Evolutionary conservation across 495 filamentous ascomycete genomes (phyloP), one percentile per base, ranked within the genome.

Genomic region (Trichoderma virens): DNA sequence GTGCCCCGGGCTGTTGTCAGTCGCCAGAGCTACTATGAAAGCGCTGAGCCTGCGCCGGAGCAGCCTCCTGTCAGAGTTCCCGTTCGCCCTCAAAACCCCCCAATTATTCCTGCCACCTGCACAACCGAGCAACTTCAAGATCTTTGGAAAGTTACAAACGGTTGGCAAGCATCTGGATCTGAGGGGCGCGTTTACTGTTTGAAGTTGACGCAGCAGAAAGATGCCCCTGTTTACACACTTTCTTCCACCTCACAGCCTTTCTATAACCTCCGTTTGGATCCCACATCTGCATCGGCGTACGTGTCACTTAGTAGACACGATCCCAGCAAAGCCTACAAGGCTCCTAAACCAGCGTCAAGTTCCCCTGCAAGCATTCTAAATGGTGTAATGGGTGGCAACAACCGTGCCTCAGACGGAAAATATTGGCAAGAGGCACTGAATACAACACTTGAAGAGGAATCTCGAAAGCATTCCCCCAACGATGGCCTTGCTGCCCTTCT

Each of bases 401-500:
- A 54, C 25, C 67, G 63, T 14, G 65, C 64, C 5, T 66, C 64
- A 32, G 74, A 76, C 60, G 66, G 67, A 35, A 79, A 78, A 67
- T 62, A 78, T 65, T 82, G 80, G 73, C 76, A 78, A 31, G 79
- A 82, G 62, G 84, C 88, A 2, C 79, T 90, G 66, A 76, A 71
- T 63, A 82, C 89, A 5, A 82, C 78, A 0, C 76, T 91, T 11
- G 86, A 88, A 68, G 82, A 83, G 35, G 77, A 78, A 2, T 71
- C 72, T 14, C 82, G 85, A 5, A 81, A 82, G 4, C 77, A 86
- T 8, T 82, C 80, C 14, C 86, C 84, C 18, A 80, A 86, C 65
- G 85, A 90, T 70, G 88, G 87, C 8, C 80, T 91, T 3, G 80
- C 92, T n/a, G 84, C 88, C 0, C 79, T 86, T n/a, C 80, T 93